Base-by-base conservation (phyloP, 169 alveolate genomes). In the Plasmodium knowlesi region DNA sequence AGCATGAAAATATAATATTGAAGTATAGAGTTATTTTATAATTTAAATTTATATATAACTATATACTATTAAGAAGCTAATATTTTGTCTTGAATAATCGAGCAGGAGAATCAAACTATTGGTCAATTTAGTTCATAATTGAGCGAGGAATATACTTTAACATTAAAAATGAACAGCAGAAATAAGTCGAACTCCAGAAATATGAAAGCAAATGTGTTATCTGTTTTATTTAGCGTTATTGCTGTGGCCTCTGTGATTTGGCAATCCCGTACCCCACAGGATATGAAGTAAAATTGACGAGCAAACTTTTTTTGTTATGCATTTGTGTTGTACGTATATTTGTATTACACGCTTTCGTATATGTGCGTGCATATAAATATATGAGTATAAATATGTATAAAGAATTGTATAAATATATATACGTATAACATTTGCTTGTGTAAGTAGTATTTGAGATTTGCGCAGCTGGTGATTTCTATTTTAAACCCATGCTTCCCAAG, bases 221-320 rank as follows among this genome's bases (percentile, higher is more conserved):
- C 84, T 57, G 34, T 76, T 76, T 25, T 76, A 30, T 76, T 76
- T 37, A 76, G 61, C 25, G 53, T 25, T 76, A 76, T 76, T 25
- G 61, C 61, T 43, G 34, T 76, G 53, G 3, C 84, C 70, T 9
- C 39, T 37, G 84, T 76, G 53, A 37, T 76, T 76, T 76, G 61
- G 53, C n/a, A 76, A 19, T 19, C 84, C 32, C 14, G 28, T n/a
- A 3, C 22, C 61, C 10, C 46, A 2, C 46, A 25, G 9, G 34
- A 76, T 76, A 32, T 76, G 84, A 76, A 9, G 84, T 76, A 76
- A 76, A 19, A n/a, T 32, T 76, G 37, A 76, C 19, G 6, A 30
- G 73, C 73, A 2, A 57, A 22, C 22, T 57, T 57, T 16, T 16
- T 57, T 32, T 32, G 39, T 57, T 57, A 22, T 57, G 30, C 30